A percentile compares a stretch with the other conserved stretches of the same genome.
Evolutionary conservation across 768 basidiomycete genomes (phyloP).

Genomic region (Xanthoconium stramineum): DNA sequence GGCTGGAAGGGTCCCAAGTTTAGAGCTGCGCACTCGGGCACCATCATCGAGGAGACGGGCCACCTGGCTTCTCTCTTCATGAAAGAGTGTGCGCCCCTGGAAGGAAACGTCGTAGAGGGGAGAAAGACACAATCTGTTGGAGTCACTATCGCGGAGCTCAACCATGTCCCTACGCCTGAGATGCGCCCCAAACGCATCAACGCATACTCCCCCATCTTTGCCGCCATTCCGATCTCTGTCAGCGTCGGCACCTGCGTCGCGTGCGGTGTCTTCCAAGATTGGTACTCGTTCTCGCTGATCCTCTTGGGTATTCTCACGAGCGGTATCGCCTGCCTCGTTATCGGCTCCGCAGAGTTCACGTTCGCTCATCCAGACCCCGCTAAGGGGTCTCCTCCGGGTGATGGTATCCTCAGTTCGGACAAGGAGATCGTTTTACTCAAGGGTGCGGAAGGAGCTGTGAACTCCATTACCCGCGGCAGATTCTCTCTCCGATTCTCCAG

Average conservation of each 20-base stretch:
- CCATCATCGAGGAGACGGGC: background rate
- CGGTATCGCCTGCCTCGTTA: background rate
- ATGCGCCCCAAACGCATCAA: background rate
- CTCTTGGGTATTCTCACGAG: background rate
- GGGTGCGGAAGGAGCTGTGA: background rate
- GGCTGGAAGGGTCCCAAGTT: background rate
- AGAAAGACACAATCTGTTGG: background rate
- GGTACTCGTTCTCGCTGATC: background rate
- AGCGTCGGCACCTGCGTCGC: background rate
- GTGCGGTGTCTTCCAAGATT: background rate
- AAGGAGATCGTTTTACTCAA: background rate
- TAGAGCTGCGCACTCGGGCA: background rate
- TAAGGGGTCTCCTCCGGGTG: background rate
- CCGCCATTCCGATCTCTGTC: background rate
- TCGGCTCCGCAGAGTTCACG: background rate
- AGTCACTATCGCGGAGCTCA: background rate
- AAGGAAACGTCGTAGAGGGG: background rate
- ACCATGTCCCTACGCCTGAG: background rate
- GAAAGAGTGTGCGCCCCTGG: background rate
- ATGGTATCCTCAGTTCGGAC: background rate
- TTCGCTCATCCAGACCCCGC: background rate
- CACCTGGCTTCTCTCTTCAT: background rate
- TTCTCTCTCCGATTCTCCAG: background rate
- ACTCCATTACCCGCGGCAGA: background rate
- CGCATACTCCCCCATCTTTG: background rate